phyloP scores from a whole-genome alignment of 768 basidiomycete genomes.

The Peribolospora baueri region DNA sequence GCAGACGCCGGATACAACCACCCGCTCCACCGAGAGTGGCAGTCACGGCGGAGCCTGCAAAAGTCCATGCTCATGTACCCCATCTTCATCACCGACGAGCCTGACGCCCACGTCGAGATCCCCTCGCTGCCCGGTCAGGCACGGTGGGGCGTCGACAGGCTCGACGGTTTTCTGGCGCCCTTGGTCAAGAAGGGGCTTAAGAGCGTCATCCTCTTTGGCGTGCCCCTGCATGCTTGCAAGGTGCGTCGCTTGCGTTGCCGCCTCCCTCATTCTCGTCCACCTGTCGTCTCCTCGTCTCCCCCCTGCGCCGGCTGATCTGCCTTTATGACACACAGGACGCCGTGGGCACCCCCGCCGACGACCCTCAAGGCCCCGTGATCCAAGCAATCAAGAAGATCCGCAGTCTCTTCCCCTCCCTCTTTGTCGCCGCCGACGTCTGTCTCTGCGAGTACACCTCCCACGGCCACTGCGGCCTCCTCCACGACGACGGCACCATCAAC shows the following conservation, averaged over 20 bases:
- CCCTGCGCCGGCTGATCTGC: background rate
- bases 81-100: conserved; percentile 90
- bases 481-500: conserved; percentile 51
- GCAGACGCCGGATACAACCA: conserved; percentile 72
- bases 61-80: conserved; percentile 98
- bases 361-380: conserved; percentile 73
- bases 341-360: conserved; percentile 69
- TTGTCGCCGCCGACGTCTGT: conserved; percentile 86
- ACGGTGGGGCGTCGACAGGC: conserved; percentile 80
- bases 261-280: background rate
- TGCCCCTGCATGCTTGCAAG: conserved; percentile 56
- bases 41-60: conserved; percentile 49
- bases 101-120: conserved; percentile 57
- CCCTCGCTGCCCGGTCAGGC: conserved; percentile 58
- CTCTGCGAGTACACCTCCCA: conserved; percentile 99
- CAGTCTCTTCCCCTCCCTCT: conserved; percentile 50
- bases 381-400: conserved; percentile 62
- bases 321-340: conserved; percentile 34
- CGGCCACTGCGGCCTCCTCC: conserved; percentile 65
- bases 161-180: conserved; percentile 66
- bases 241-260: conserved; percentile 20
- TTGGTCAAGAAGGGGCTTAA: conserved; percentile 68
- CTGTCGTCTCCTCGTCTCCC: background rate
- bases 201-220: conserved; percentile 87
- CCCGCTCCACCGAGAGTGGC: conserved; percentile 68